Percentiles rank a stretch among this genome's conserved stretches.
phyloP scores from a whole-genome alignment of 768 basidiomycete genomes.

The Tephrocybe sp. region DNA sequence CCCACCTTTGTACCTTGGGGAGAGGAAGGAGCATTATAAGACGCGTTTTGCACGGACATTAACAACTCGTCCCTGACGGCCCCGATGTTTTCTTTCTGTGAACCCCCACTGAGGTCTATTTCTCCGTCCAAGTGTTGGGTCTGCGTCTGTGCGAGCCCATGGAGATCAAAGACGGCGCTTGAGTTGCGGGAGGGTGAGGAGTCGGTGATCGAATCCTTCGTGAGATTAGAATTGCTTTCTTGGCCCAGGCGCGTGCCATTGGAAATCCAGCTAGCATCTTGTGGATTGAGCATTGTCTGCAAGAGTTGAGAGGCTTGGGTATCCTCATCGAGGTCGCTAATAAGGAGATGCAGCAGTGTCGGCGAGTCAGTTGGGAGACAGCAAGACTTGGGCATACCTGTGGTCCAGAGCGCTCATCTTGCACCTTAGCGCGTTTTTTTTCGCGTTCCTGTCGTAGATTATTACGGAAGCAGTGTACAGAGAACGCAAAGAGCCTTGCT shows the following conservation, averaged over 20 bases:
- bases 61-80: slow-evolving; percentile 5
- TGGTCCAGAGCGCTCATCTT: slow-evolving; percentile 35
- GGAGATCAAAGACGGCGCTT: slow-evolving; percentile 49
- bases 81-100: slow-evolving; percentile 55
- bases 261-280: slow-evolving; percentile 16
- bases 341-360: slow-evolving; percentile 1
- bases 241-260: slow-evolving; percentile 15
- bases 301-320: slow-evolving; percentile 61
- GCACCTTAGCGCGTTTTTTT: slow-evolving; percentile 7
- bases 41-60: slow-evolving; percentile 17
- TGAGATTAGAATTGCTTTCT: slow-evolving; percentile 22
- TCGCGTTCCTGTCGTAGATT: background rate
- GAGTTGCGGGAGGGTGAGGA: slow-evolving; percentile 37
- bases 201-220: slow-evolving; percentile 34
- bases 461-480: too few species aligned
- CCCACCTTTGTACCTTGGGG: slow-evolving; percentile 27
- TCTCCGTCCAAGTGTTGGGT: slow-evolving; percentile 38
- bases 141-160: slow-evolving; percentile 61
- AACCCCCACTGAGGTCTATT: slow-evolving; percentile 35
- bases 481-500: too few species aligned
- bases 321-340: slow-evolving; percentile 40
- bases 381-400: slow-evolving; percentile 33
- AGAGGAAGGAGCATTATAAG: slow-evolving; percentile 25
- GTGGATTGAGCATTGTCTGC: slow-evolving; percentile 40
- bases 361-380: slow-evolving; percentile 6